These are phyloP conservation scores for Yamagishiella unicocca DNA, from an alignment of 139 green algal species.

Conservation along the genomic window DNA sequence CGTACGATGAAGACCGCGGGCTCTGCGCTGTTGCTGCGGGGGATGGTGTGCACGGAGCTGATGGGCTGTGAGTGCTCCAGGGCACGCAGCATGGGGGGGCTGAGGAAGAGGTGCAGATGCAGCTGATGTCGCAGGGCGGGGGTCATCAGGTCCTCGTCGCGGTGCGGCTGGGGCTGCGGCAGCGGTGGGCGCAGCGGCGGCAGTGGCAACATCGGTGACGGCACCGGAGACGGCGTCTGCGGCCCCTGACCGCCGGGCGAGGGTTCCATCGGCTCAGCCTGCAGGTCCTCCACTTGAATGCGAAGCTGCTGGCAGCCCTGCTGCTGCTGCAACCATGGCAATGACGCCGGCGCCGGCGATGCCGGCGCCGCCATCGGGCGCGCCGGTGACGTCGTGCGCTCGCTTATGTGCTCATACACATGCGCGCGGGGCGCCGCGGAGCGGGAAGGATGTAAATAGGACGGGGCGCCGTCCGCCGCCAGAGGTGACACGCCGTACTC, in stretches of 20 bases:
- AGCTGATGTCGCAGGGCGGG: background rate
- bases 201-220: background rate
- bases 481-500: too few species aligned
- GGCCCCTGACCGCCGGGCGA: background rate
- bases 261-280: background rate
- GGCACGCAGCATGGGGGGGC: background rate
- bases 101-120: background rate
- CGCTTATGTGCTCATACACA: too few species aligned
- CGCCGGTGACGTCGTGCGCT: too few species aligned
- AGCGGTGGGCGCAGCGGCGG: background rate
- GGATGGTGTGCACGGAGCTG: background rate
- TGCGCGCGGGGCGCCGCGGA: too few species aligned
- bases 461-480: too few species aligned
- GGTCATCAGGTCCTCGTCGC: background rate
- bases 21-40: slow-evolving; percentile 1
- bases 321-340: too few species aligned
- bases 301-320: too few species aligned
- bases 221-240: background rate
- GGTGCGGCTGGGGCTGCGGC: background rate
- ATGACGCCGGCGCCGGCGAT: too few species aligned
- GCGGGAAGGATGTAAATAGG: too few species aligned
- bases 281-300: too few species aligned
- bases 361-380: too few species aligned
- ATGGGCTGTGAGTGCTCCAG: slow-evolving; percentile 13
- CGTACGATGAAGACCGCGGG: background rate